Evolutionary conservation across 2,329 filamentous ascomycete genomes (phyloP), one percentile per base, ranked within the genome.

Genomic region (Waltergamsia citrina): DNA sequence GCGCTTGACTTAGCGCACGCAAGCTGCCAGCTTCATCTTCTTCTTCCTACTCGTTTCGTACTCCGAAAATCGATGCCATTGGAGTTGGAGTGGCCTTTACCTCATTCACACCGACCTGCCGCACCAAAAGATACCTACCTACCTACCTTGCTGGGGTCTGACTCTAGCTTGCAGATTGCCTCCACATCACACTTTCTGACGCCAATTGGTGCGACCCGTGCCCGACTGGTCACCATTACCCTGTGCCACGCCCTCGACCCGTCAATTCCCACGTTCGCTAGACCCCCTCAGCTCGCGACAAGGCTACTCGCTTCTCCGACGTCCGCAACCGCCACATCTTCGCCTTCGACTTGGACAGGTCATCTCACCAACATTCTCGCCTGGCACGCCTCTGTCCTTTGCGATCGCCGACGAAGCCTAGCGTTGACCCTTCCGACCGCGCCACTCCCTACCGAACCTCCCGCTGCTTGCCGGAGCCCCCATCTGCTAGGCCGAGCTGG

Each of bases 381-480:
- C 23, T n/a, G 15, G 26, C 30, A 32, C 20, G 20, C 23, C 5
- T 6, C 22, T 21, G 25, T 21, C 22, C 15, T 17, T 7, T 30
- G 19, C 20, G 19, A 11, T 17, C 20, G 8, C n/a, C 31, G 21
- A 7, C 22, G 21, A 15, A 9, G 3, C 9, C 21, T 24, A 10
- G 5, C 8, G 15, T 14, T 25, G 18, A 9, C 4, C 12, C n/a
- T 11, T 9, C n/a, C 26, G 14, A 12, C 14, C 14, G n/a, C 31
- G 14, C 23, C 19, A 7, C 7, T 14, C 15, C 12, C 15, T 23
- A 18, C 35, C 35, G 35, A 26, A 29, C 24, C 24, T 33, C 24
- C 35, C 35, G 35, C 35, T 22, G 14, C 23, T 29, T 19, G 17
- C 25, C 35, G 35, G 35, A 37, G 15, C 15, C 20, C 23, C 15